Evolutionary conservation across 2,329 filamentous ascomycete genomes (phyloP).

Genomic region (Mycosphaerella arachidis): DNA sequence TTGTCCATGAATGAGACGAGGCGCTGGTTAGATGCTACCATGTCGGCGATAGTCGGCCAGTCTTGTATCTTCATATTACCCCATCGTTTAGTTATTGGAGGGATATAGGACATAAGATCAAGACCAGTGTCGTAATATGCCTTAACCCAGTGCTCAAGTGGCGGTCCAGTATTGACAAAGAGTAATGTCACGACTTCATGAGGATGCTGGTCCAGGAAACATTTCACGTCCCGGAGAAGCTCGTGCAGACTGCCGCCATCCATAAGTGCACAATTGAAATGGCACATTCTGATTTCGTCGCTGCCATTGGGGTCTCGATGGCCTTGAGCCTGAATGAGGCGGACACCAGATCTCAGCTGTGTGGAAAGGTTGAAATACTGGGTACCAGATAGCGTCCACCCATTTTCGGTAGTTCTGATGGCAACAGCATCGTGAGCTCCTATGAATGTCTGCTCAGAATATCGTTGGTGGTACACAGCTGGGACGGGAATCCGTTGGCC

Average conservation of each 20-base stretch:
- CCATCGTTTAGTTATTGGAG: conserved; percentile 23
- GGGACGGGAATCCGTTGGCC: conserved; percentile 23
- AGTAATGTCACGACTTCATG: conserved; percentile 27
- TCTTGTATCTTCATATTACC: conserved; percentile 31
- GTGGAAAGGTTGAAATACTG: conserved; percentile 44
- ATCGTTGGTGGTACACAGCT: conserved; percentile 52
- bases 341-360: conserved; percentile 47
- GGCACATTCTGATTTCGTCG: conserved; percentile 24
- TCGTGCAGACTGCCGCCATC: conserved; percentile 24
- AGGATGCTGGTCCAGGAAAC: conserved; percentile 22
- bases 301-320: conserved; percentile 21
- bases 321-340: conserved; percentile 26
- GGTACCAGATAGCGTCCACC: conserved; percentile 29
- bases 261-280: conserved; percentile 29
- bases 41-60: conserved; percentile 42
- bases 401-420: conserved; percentile 40
- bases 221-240: conserved; percentile 14
- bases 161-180: conserved; percentile 38
- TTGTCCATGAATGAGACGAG: conserved; percentile 45
- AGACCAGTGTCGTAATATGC: conserved; percentile 51
- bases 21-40: conserved; percentile 41
- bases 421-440: conserved; percentile 64
- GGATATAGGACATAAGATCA: conserved; percentile 40
- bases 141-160: conserved; percentile 43
- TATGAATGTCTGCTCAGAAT: conserved; percentile 57